Evolutionary conservation across 2,329 filamentous ascomycete species (phyloP).

Genomic region (Calonectria pseudoreteaudii): DNA sequence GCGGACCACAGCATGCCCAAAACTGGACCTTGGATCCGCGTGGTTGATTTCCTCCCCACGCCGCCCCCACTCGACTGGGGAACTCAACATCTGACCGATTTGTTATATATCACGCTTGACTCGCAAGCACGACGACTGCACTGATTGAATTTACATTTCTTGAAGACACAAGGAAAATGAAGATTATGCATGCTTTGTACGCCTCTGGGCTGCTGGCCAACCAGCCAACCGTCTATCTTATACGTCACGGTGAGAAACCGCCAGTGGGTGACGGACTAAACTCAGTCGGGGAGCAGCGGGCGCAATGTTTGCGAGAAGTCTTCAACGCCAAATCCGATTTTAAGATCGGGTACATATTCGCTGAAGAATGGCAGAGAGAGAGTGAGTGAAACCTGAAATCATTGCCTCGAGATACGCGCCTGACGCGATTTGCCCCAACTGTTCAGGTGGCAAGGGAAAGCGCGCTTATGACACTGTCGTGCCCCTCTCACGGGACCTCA

Average conservation of each 20-base stretch:
- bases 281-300: not conserved
- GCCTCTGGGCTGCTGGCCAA: not conserved
- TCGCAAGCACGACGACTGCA: not conserved
- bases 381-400: not conserved
- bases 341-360: not conserved
- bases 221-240: not conserved
- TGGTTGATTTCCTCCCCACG: not conserved
- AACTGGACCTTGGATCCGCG: not conserved
- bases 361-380: not conserved
- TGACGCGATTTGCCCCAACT: not conserved
- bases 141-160: not conserved
- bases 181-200: not conserved
- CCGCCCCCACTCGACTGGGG: not conserved
- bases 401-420: not conserved
- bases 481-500: not conserved
- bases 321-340: not conserved
- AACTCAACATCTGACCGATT: not conserved
- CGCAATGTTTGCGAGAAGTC: not conserved
- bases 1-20: not conserved
- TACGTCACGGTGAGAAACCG: not conserved
- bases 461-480: not conserved
- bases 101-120: not conserved
- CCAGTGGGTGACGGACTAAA: not conserved
- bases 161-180: not conserved
- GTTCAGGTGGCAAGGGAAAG: not conserved